Evolutionary conservation across 495 filamentous ascomycete genomes (phyloP).

Genomic region (Penicillium pancosmium): DNA sequence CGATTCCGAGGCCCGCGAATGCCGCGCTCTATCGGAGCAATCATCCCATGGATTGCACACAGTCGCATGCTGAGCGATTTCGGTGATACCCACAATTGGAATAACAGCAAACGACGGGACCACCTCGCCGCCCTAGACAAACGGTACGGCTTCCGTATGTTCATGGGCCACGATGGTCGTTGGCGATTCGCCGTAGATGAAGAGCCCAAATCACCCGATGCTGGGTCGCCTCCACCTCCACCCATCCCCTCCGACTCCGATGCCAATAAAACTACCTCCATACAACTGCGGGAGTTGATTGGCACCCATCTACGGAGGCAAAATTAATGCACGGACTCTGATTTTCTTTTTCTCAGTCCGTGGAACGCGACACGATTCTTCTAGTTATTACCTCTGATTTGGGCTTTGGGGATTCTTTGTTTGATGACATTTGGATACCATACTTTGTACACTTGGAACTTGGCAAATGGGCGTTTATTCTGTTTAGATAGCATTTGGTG

Average conservation of each 20-base stretch:
- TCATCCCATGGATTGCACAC: conserved; percentile 45
- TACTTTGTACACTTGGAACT: conserved; percentile 13
- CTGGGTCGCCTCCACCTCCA: not conserved
- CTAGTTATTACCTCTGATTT: not conserved
- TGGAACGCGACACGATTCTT: conserved; percentile 3
- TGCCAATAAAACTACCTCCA: conserved; percentile 18
- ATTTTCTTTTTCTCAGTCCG: not conserved
- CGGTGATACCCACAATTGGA: conserved; percentile 37
- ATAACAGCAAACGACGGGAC: conserved; percentile 32
- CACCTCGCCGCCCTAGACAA: conserved; percentile 35
- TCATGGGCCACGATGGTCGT: conserved; percentile 33
- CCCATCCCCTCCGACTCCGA: conserved; percentile 7
- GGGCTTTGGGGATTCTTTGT: not conserved
- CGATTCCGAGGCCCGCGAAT: conserved; percentile 43
- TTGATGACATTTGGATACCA: conserved; percentile 6
- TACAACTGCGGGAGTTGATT: conserved; percentile 24
- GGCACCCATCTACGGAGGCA: conserved; percentile 5
- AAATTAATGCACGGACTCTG: conserved; percentile 2
- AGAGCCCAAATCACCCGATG: conserved; percentile 25
- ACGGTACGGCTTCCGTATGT: conserved; percentile 43
- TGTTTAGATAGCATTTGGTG: conserved; percentile 5
- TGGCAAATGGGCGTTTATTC: conserved; percentile 8
- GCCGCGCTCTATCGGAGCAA: conserved; percentile 42
- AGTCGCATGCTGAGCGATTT: conserved; percentile 45
- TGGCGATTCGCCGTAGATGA: conserved; percentile 45